Evolutionary conservation across 2,329 filamentous ascomycete species (phyloP).

Genomic region (Grosmannia huntii): DNA sequence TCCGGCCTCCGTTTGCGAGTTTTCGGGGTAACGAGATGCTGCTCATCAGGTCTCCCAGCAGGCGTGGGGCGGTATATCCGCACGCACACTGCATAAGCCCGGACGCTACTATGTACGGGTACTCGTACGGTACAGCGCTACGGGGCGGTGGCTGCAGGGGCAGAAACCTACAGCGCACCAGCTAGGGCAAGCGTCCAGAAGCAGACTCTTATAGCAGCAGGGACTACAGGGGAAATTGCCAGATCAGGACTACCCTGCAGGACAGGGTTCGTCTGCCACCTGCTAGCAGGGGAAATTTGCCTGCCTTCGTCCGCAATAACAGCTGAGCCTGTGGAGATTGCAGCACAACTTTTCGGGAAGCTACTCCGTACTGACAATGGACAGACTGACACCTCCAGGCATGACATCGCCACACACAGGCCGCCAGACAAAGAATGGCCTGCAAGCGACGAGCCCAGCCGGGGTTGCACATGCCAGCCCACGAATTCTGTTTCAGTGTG

Average conservation of each 20-base stretch:
- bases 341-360: neutral
- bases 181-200: neutral
- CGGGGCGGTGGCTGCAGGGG: neutral
- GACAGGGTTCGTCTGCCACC: too few species aligned
- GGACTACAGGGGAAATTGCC: neutral
- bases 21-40: neutral
- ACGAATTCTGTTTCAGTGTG: too few species aligned
- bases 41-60: neutral
- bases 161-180: neutral
- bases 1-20: too few species aligned
- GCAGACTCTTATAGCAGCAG: neutral
- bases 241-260: too few species aligned
- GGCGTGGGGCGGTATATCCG: neutral
- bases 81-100: neutral
- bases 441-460: too few species aligned
- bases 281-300: too few species aligned
- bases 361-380: too few species aligned
- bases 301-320: neutral
- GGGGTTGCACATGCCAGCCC: too few species aligned
- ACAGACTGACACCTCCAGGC: too few species aligned
- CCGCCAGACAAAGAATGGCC: too few species aligned
- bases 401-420: too few species aligned
- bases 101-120: neutral
- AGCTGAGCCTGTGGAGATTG: neutral
- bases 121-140: neutral